Evolutionary conservation across 2,329 filamentous ascomycete genomes (phyloP).

Genomic region (Diaporthe ampelina): DNA sequence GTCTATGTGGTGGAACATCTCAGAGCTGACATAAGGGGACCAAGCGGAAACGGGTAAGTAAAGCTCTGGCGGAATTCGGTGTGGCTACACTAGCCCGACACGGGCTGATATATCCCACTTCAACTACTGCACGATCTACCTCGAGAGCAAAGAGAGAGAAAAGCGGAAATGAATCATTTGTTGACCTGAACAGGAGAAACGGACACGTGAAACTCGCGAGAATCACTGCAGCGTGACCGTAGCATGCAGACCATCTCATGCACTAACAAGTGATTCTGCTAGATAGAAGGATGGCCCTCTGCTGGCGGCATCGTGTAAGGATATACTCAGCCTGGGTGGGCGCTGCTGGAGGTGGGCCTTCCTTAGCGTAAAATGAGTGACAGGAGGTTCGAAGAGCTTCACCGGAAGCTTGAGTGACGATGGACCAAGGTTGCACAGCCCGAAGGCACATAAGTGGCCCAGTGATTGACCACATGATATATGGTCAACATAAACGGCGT

Average conservation of each 20-base stretch:
- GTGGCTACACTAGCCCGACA: background rate
- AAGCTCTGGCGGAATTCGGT: constrained; percentile 1
- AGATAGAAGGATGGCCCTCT: background rate
- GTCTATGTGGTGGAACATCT: background rate
- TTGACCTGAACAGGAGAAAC: background rate
- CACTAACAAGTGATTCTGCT: background rate
- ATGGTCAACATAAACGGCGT: background rate
- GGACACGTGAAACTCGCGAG: background rate
- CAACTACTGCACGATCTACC: background rate
- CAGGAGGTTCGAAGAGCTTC: background rate
- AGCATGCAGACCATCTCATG: background rate
- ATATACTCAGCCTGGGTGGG: background rate
- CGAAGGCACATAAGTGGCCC: background rate
- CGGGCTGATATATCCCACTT: background rate
- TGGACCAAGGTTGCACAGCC: no score
- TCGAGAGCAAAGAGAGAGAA: background rate
- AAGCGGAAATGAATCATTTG: background rate
- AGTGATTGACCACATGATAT: background rate
- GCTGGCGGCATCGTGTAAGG: background rate
- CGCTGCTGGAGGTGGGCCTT: background rate
- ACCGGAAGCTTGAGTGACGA: background rate
- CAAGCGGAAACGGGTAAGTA: background rate
- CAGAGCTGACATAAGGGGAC: constrained; percentile 4
- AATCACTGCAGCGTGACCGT: background rate
- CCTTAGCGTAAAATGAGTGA: background rate